These are phyloP conservation scores for Fomitopsis pinicola DNA, from an alignment of 1,284 basidiomycete genomes.

Conservation along the genomic window DNA sequence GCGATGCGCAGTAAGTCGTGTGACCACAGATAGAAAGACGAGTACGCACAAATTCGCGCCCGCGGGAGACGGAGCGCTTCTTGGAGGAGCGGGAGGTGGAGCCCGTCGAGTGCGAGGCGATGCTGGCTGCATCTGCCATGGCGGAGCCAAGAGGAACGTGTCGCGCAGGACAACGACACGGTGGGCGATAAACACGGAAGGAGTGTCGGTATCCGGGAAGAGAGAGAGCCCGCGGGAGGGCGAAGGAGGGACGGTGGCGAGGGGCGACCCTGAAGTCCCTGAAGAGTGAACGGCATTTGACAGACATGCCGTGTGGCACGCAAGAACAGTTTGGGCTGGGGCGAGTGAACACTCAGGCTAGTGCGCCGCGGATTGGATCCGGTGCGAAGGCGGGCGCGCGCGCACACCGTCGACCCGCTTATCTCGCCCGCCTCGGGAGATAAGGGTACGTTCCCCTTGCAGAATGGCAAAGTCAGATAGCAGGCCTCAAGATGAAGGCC, in stretches of 20 bases:
- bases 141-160: neutral
- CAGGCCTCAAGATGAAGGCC: constrained; percentile 10
- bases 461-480: too few species aligned
- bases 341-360: too few species aligned
- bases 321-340: too few species aligned
- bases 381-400: too few species aligned
- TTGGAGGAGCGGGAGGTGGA: constrained; percentile 4
- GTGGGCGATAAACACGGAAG: neutral
- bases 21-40: neutral
- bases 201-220: neutral
- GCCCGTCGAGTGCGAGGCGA: neutral
- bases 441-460: neutral
- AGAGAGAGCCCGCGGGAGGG: neutral
- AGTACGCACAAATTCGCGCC: constrained; percentile 26
- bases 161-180: neutral
- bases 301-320: too few species aligned
- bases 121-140: constrained; percentile 11
- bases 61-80: constrained; percentile 25
- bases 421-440: neutral
- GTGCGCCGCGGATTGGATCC: too few species aligned
- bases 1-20: neutral
- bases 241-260: neutral
- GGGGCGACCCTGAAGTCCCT: too few species aligned
- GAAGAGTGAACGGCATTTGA: too few species aligned
- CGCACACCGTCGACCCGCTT: too few species aligned